Base-by-base conservation (phyloP, 176 grass and related monocot species). In the Sorghum bicolor region DNA sequence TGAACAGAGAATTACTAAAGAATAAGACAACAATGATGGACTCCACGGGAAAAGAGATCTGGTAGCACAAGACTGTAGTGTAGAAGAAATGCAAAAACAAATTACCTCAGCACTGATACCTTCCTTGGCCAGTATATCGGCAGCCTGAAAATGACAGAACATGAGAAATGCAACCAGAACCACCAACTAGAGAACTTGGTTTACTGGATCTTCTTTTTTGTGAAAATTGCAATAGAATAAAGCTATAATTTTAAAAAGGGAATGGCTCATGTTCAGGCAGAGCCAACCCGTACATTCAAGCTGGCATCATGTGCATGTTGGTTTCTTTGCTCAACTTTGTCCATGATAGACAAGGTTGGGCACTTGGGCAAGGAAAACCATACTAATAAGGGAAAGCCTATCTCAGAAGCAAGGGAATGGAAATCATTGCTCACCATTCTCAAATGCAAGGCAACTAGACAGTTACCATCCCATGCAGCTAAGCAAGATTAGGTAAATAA, bases 101-200 rank as follows among this genome's bases (percentile, higher is more conserved):
- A 86, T 72, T 86, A 99, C 97, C 97, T 99, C 97, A 11, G 97
- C 97, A 86, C 83, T 94, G 37, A 99, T 99, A 82, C 97, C 93
- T 84, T 99, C 93, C 86, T 96, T 94, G 32, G 97, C 88, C 58
- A 99, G 81, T 85, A 96, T 89, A 68, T 99, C 97, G 1, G 97
- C 93, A 33, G 97, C 97, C 93, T 99, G 88, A 94, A 89, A 87
- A 78, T 67, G 20, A 78, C 36, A 60, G 16, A 30, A 37, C 29
- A 66, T 76, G 20, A 92, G 81, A 65, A 70, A 76, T 28, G 2
- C 50, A 88, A 31, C 33, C 53, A 83, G 22, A 64, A 77, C 13
- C 15, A 72, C 9, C 24, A 58, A 70, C 34, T 44, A 12, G 8
- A 85, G 2, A 80, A 60, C 17, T 24, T 2, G 8, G 36, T 67